These are phyloP conservation scores for Inosperma sp. DNA, from an alignment of 768 basidiomycete species.

Conservation along the genomic window DNA sequence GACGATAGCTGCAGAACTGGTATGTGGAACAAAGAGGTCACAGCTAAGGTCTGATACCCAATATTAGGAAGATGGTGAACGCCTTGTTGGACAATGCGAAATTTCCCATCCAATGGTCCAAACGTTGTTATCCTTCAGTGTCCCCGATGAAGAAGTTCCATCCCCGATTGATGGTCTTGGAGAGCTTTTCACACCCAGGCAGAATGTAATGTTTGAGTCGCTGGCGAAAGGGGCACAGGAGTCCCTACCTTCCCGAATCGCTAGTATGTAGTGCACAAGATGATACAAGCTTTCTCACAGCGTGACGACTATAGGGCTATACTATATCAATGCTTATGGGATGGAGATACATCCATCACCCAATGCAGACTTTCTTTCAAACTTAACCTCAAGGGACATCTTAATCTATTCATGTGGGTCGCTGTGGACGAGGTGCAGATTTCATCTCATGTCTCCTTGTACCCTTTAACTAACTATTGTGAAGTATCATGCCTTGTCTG, in stretches of 20 bases:
- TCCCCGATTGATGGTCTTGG: constrained; percentile 52
- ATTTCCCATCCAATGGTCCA: constrained; percentile 77
- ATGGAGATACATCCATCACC: constrained; percentile 89
- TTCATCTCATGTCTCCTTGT: neutral
- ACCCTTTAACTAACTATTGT: constrained; percentile 42
- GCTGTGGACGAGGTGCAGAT: constrained; percentile 80
- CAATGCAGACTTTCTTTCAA: constrained; percentile 72
- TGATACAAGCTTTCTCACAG: neutral
- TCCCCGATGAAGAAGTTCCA: constrained; percentile 28
- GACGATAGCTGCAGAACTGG: constrained; percentile 88
- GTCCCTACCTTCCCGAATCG: constrained; percentile 55
- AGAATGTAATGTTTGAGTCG: constrained; percentile 66
- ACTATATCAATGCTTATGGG: constrained; percentile 88
- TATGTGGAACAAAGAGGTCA: constrained; percentile 36
- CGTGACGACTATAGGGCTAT: constrained; percentile 47
- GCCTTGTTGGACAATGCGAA: constrained; percentile 87
- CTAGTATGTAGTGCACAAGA: constrained; percentile 40
- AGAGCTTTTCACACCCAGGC: constrained; percentile 40
- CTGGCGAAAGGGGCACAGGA: constrained; percentile 50
- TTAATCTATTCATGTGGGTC: constrained; percentile 93
- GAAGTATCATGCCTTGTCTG: constrained; percentile 86
- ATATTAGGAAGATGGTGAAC: constrained; percentile 65
- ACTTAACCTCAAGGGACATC: constrained; percentile 55
- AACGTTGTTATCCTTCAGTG: constrained; percentile 26
- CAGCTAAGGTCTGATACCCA: neutral